Base-by-base conservation (phyloP, 129 eudicot genomes). In the Smallanthus sonchifolius region DNA sequence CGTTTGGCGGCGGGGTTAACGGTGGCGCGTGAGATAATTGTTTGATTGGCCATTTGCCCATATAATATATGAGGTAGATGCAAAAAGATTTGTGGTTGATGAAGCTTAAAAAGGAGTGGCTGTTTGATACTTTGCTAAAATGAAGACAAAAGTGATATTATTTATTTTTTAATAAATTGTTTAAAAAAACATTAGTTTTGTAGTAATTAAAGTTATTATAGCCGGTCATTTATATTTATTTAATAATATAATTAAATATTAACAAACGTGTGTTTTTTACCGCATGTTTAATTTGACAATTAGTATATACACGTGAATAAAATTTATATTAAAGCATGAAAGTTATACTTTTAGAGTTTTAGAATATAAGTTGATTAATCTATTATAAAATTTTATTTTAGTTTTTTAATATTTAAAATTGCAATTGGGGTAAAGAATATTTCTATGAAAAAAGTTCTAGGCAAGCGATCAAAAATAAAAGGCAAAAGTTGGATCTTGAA, bases 91-190 rank as follows among this genome's bases (percentile, higher is more conserved):
- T 77, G 82, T 78, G 77, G 72, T 70, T 42, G 72, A 70, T n/a
- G 77, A 62, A 62, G 72, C 82, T 78, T 70, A 78, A 78, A 70
- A 78, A 43, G 76, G 72, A 8, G 65, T 78, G 71, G 80, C 39
- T 51, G 36, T 54, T 52, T 39, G 4, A 51, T 65, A 38, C 65
- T 75, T 75, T 10, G 54, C 17, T 43, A 44, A 59, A 19, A 34
- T 61, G 37, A 6, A 36, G 70, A 44, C 61, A 32, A 73, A 70
- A 51, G 35, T 39, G 24, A 3, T 65, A 10, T 24, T 20, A 30
- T 30, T 62, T 38, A 38, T 38, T 38, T 65, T 11, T 38, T n/a
- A 9, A n/a, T 2, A 38, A 9, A 3, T 7, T 15, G n/a, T 35
- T 37, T 63, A 8, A 16, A 24, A 5, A 30, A 4, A 4, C 13